Conservation (phyloP, 306 rosid genomes). For the apple (Malus domestica) region ASM211411v1 NC_041790.1:1929501-1930000, state of each 20-base stretch:
- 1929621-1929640: conserved; percentile 42
- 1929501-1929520: conserved; percentile 55
- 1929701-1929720: conserved; percentile 61
- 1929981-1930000: conserved; percentile 37
- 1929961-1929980: conserved; percentile 9
- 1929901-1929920: conserved; percentile 73
- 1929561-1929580: conserved; percentile 59
- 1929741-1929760: conserved; percentile 50
- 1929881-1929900: conserved; percentile 48
- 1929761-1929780: conserved; percentile 63
- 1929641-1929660: conserved; percentile 91
- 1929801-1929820: conserved; percentile 60
- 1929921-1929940: conserved; percentile 85
- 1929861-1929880: conserved; percentile 72
- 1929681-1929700: conserved; percentile 57
- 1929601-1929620: conserved; percentile 72
- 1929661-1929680: conserved; percentile 46
- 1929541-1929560: conserved; percentile 33
- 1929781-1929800: conserved; percentile 69
- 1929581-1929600: conserved; percentile 73
- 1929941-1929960: conserved; percentile 74
- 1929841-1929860: conserved; percentile 79
- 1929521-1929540: conserved; percentile 66
- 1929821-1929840: conserved; percentile 99
- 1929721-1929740: conserved; percentile 51